A percentile compares a stretch with the other conserved stretches of the same genome.
Evolutionary conservation across 129 eudicot genomes (phyloP).

Genomic region (Chrysanthemum lavandulifolium): DNA sequence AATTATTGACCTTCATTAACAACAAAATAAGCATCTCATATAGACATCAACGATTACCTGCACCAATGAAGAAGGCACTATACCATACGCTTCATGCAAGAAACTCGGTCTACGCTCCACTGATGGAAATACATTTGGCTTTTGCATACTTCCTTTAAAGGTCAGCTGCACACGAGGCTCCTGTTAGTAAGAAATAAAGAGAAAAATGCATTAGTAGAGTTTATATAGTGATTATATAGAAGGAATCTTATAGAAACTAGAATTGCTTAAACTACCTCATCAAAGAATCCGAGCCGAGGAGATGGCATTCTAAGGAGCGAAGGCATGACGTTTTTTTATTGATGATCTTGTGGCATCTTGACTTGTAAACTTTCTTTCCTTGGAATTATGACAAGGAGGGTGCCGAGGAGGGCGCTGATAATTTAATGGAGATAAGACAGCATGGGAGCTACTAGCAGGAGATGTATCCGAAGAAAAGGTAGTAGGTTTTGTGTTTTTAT

Average conservation of each 20-base stretch:
- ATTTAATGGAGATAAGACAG: too few relatives aligned
- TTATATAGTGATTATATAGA: background rate
- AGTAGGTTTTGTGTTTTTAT: too few relatives aligned
- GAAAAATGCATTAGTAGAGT: too few relatives aligned
- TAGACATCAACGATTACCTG: background rate
- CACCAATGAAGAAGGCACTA: background rate
- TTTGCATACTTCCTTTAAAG: too few relatives aligned
- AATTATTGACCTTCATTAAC: slow-evolving; percentile 21
- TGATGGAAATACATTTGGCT: too few relatives aligned
- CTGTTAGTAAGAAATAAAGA: too few relatives aligned
- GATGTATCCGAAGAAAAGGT: too few relatives aligned
- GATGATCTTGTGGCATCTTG: background rate
- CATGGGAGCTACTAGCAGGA: too few relatives aligned
- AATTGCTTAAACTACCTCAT: background rate
- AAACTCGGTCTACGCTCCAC: background rate
- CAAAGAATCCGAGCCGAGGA: background rate
- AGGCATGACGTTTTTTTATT: too few relatives aligned
- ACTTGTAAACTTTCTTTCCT: background rate
- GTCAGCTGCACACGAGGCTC: too few relatives aligned
- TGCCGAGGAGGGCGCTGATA: too few relatives aligned
- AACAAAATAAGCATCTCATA: background rate
- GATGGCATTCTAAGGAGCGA: background rate
- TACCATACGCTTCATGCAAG: background rate
- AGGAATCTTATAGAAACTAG: background rate
- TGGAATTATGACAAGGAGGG: too few relatives aligned